Evolutionary conservation across 2,329 filamentous ascomycete genomes (phyloP).

Genomic region (Ceratocystis papillata): DNA sequence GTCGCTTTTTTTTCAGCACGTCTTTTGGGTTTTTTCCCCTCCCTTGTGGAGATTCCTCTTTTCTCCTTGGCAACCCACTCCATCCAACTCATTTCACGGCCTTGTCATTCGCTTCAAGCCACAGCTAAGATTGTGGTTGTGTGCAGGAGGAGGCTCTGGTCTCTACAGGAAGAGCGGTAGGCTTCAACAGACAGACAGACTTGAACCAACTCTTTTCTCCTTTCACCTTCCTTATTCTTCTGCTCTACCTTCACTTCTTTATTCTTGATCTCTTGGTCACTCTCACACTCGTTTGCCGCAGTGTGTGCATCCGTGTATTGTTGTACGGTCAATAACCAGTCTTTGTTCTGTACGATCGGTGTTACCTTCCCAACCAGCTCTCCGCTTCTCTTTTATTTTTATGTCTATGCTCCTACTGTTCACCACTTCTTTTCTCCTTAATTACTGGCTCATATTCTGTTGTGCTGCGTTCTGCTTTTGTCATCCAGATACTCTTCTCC

Average conservation of each 20-base stretch:
- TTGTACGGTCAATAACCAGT: neutral
- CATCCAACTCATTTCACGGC: conserved; percentile 6
- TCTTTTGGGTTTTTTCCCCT: conserved; percentile 13
- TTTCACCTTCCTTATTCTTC: neutral
- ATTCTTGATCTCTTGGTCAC: neutral
- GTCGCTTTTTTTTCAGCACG: conserved; percentile 1
- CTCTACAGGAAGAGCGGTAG: neutral
- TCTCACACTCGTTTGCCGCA: neutral
- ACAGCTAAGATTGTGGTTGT: conserved; percentile 11
- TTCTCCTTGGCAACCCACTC: conserved; percentile 11
- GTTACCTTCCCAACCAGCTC: neutral
- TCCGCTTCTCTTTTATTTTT: neutral
- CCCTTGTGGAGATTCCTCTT: conserved; percentile 10
- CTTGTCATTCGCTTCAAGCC: conserved; percentile 14
- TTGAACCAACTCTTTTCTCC: neutral
- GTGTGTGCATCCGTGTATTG: conserved; percentile 4
- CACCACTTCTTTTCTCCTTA: neutral
- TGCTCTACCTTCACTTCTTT: neutral
- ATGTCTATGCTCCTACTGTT: neutral
- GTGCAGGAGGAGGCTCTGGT: neutral
- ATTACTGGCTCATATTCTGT: neutral
- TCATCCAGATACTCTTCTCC: neutral
- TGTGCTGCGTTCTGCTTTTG: neutral
- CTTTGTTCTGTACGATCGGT: neutral
- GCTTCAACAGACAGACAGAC: conserved; percentile 1